phyloP scores from a whole-genome alignment of 2,329 filamentous ascomycete species.

The Penicillium aurantiogriseum region DNA sequence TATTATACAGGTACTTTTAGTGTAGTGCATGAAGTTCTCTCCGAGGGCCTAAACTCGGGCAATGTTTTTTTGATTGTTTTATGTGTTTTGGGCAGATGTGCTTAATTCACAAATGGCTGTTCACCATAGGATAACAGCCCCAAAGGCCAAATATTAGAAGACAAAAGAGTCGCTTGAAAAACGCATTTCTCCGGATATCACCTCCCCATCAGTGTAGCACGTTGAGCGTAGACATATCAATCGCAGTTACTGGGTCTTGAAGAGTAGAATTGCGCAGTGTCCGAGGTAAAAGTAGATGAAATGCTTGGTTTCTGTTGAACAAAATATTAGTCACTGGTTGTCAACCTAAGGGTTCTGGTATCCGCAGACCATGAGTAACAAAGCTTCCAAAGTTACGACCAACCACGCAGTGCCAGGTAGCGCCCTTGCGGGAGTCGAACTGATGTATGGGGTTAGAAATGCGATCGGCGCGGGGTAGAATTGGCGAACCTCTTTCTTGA shows the following conservation, averaged over 20 bases:
- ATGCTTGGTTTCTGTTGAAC: slow-evolving; percentile 83
- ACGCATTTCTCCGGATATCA: slow-evolving; percentile 4
- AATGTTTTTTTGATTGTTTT: background rate
- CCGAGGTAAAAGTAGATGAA: slow-evolving; percentile 99
- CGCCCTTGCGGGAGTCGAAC: slow-evolving; percentile 96
- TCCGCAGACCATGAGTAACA: slow-evolving; percentile 79
- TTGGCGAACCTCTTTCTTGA: slow-evolving; percentile 78
- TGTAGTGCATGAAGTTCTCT: background rate
- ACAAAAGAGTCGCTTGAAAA: slow-evolving; percentile 15
- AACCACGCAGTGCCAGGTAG: slow-evolving; percentile 99
- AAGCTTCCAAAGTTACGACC: slow-evolving; percentile 99
- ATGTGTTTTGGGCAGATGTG: background rate
- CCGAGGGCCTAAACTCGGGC: background rate
- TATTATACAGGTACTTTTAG: background rate
- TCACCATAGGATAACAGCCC: slow-evolving; percentile 1
- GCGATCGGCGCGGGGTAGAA: slow-evolving; percentile 8
- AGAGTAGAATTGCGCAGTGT: slow-evolving; percentile 95
- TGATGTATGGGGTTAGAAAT: slow-evolving; percentile 42
- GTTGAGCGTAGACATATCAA: background rate
- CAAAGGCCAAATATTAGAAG: slow-evolving; percentile 1
- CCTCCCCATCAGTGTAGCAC: background rate
- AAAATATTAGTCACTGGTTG: slow-evolving; percentile 12
- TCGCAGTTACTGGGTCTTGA: slow-evolving; percentile 84
- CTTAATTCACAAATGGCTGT: slow-evolving; percentile 6
- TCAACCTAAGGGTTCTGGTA: background rate